Evolutionary conservation across 176 grass and related monocot species (phyloP), one percentile per base, ranked within the genome.

Genomic region (Juncus effusus): DNA sequence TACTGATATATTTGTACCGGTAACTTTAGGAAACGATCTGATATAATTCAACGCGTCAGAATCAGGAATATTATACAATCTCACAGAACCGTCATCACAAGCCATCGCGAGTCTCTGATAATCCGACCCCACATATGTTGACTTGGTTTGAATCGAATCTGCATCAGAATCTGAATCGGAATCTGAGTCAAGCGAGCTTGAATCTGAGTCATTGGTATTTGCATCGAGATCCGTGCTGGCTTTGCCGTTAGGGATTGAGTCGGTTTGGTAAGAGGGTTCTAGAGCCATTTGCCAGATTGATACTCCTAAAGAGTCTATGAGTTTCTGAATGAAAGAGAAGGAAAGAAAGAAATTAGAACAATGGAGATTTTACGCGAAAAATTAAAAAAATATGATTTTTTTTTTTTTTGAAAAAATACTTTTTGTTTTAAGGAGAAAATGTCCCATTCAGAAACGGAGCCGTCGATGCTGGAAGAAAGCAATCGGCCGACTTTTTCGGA

Each of bases 391-490:
- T 47, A 2, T 6, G 44, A 47, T 47, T 6, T 5, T 47, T 47
- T 47, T 1, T 5, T 47, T 6, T 47, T 47, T 47, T 9, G 2
- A 47, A 47, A 1, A 9, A 47, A 0, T 55, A 99, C 95, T 83
- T 93, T 90, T 45, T 99, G 75, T 13, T 60, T 72, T 5, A 93
- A 64, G 51, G 80, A 66, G 74, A 84, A 87, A 39, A 99, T 74
- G 80, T 99, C 89, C 95, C 95, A 99, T 61, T 99, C 95, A 7
- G 75, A 51, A 51, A 99, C 88, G 6, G 86, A 86, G 42, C 95
- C 89, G 40, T 93, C 86, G 1, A 99, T 65, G 72, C 89, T 90
- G 51, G 85, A 99, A 16, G 95, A 99, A 13, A 99, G 74, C 85
- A 99, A 83, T 35, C 95, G 85, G 3, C 78, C 88, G 6, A 54